A percentile compares a stretch with the other conserved stretches of the same genome.
These are phyloP conservation scores for Erigeron canadensis DNA, from an alignment of 129 eudicot genomes.

Conservation along the genomic window DNA sequence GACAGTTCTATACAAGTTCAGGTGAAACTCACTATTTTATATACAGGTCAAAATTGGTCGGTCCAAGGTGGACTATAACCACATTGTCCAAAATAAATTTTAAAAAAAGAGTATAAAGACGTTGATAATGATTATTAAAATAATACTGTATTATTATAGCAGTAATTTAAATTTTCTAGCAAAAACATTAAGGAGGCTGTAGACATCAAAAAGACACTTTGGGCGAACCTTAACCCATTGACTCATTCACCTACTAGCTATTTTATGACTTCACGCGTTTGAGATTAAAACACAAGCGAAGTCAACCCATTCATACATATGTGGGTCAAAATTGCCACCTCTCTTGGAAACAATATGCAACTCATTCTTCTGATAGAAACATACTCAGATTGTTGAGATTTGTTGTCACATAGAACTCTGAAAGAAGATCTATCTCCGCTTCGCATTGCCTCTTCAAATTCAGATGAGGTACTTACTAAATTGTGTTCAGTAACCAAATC, in stretches of 20 bases:
- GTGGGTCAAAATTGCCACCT: neutral
- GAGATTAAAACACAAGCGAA: neutral
- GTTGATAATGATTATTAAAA: neutral
- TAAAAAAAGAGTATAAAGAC: neutral
- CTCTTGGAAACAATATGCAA: neutral
- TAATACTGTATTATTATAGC: neutral
- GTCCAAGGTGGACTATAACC: neutral
- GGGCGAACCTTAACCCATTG: neutral
- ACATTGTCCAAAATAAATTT: neutral
- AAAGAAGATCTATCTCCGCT: slow-evolving; percentile 74
- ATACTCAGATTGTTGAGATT: slow-evolving; percentile 77
- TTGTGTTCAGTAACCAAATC: slow-evolving; percentile 65
- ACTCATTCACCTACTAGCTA: neutral
- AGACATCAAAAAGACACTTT: neutral
- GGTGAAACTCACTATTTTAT: neutral
- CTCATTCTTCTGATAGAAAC: slow-evolving; percentile 28
- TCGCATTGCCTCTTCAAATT: slow-evolving; percentile 83
- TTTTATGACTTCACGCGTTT: neutral
- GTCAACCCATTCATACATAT: neutral
- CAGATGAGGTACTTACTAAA: slow-evolving; percentile 75
- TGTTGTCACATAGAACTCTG: slow-evolving; percentile 71
- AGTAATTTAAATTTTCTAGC: neutral
- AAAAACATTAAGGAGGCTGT: neutral
- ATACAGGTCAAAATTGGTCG: neutral
- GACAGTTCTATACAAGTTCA: neutral